phyloP scores from a whole-genome alignment of 2,329 filamentous ascomycete genomes.

The Pyricularia sp. region DNA sequence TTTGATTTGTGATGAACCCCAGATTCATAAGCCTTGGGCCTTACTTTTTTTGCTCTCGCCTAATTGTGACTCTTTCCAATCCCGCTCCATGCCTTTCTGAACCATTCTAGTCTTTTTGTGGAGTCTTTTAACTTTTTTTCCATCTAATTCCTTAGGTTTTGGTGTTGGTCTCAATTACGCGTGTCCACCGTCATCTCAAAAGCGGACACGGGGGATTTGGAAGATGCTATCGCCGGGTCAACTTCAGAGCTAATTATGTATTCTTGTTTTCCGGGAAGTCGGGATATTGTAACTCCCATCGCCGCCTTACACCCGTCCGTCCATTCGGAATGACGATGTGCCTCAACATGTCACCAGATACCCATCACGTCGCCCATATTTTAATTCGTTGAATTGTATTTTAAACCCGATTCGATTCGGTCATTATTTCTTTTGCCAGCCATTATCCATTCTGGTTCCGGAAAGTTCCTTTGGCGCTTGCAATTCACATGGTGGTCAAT shows the following conservation, averaged over 20 bases:
- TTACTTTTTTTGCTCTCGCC: not conserved
- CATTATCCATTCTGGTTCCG: not conserved
- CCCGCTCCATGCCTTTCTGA: not conserved
- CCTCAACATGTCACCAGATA: too few relatives aligned
- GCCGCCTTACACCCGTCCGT: not conserved
- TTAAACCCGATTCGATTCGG: not conserved
- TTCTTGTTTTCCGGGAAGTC: not conserved
- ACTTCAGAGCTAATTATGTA: not conserved
- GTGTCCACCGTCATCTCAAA: not conserved
- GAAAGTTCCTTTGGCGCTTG: not conserved
- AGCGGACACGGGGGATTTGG: too few relatives aligned
- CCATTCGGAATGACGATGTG: not conserved
- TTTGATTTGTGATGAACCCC: not conserved
- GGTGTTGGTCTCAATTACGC: not conserved
- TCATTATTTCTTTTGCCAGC: not conserved
- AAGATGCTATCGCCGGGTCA: not conserved
- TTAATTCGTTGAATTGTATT: not conserved
- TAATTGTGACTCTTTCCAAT: not conserved
- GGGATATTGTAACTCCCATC: not conserved
- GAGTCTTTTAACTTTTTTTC: not conserved
- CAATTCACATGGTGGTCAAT: not conserved
- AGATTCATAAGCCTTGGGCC: not conserved
- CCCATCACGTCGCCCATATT: not conserved
- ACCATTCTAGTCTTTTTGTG: not conserved
- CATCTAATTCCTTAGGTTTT: not conserved